phyloP scores from a whole-genome alignment of 768 basidiomycete species.

The Paxillus involutus region DNA sequence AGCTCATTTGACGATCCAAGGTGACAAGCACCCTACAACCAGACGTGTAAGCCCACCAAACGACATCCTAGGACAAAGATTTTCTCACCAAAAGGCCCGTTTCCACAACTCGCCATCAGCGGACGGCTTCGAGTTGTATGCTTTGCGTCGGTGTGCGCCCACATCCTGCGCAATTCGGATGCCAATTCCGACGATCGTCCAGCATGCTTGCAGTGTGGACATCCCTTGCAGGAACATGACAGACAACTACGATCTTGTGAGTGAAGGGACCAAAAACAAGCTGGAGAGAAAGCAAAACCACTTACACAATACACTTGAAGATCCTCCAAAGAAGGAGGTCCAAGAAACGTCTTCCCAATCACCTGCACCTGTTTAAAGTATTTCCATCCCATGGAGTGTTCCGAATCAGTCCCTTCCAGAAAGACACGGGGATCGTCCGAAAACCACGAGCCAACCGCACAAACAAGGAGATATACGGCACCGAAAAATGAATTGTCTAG shows the following conservation, averaged over 20 bases:
- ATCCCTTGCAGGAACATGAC: conserved; percentile 55
- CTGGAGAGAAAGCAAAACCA: conserved; percentile 4
- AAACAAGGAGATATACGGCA: conserved; percentile 63
- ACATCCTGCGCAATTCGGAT: conserved; percentile 61
- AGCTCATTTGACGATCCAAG: conserved; percentile 34
- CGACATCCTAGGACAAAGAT: neutral
- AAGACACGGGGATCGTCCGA: conserved; percentile 58
- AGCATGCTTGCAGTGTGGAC: conserved; percentile 61
- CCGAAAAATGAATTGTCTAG: conserved; percentile 52
- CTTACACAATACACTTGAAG: conserved; percentile 67
- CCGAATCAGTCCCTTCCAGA: conserved; percentile 35
- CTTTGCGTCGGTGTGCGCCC: conserved; percentile 49
- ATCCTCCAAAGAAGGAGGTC: conserved; percentile 62
- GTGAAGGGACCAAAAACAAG: neutral
- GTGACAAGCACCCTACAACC: conserved; percentile 28
- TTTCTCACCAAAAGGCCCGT: conserved; percentile 45
- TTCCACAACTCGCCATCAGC: conserved; percentile 64
- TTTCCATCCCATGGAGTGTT: conserved; percentile 52
- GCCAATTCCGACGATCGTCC: conserved; percentile 65
- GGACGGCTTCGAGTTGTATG: conserved; percentile 29
- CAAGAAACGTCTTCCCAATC: conserved; percentile 55
- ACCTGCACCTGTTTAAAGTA: conserved; percentile 54
- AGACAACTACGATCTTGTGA: conserved; percentile 40
- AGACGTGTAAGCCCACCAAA: neutral
- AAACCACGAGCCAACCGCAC: conserved; percentile 61